phyloP scores from a whole-genome alignment of 2,329 filamentous ascomycete species.

The Nannizziopsis arthrosporioides region DNA sequence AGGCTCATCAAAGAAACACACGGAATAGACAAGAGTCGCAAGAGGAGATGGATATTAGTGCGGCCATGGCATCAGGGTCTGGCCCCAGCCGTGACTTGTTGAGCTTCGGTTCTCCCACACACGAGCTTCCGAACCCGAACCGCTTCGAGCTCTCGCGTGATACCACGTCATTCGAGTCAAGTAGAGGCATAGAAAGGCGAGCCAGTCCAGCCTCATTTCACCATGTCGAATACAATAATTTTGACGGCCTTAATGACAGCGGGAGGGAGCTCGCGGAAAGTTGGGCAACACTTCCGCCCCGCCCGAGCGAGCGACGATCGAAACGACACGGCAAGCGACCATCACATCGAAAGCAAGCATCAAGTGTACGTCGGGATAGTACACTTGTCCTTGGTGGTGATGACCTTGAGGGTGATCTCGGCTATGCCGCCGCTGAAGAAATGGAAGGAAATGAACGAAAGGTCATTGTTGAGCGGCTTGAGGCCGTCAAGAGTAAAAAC shows the following conservation, averaged over 20 bases:
- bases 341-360: constrained; percentile 25
- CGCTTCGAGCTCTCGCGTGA: constrained; percentile 55
- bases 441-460: constrained; percentile 85
- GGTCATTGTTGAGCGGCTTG: constrained; percentile 91
- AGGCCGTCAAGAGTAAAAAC: constrained; percentile 89
- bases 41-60: constrained; percentile 85
- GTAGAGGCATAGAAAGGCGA: constrained; percentile 20
- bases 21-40: constrained; percentile 41
- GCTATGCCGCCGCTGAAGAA: constrained; percentile 85
- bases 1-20: constrained; percentile 59
- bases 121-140: constrained; percentile 61
- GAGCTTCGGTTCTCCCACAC: constrained; percentile 44
- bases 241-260: constrained; percentile 21
- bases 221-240: constrained; percentile 22
- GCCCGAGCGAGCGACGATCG: constrained; percentile 21
- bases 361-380: constrained; percentile 30
- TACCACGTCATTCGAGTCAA: constrained; percentile 28
- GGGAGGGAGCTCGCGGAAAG: constrained; percentile 28
- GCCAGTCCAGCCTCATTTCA: constrained; percentile 28
- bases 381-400: constrained; percentile 51
- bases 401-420: constrained; percentile 80
- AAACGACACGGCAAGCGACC: constrained; percentile 16
- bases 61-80: constrained; percentile 47
- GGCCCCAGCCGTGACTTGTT: constrained; percentile 54
- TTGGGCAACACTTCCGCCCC: constrained; percentile 28